These are phyloP conservation scores for Thymus mandschuricus DNA, from an alignment of 257 asterid genomes.

Conservation along the genomic window DNA sequence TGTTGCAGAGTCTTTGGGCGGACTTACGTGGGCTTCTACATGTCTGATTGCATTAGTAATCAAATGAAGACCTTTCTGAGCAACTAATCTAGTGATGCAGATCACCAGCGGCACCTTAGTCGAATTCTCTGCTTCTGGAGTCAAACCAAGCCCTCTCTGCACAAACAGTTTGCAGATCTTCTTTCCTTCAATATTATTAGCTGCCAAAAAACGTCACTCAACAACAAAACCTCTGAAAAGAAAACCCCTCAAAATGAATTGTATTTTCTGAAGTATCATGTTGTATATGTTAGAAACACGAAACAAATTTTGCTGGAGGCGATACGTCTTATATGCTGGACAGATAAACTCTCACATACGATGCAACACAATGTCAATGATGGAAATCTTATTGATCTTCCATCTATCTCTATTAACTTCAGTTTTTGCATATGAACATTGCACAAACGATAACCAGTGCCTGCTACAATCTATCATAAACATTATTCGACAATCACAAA, in stretches of 20 bases:
- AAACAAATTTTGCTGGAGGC: constrained; percentile 5
- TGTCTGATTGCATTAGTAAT: constrained; percentile 67
- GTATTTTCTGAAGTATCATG: constrained; percentile 1
- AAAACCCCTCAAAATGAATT: neutral
- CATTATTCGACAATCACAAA: neutral
- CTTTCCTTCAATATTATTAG: constrained; percentile 61
- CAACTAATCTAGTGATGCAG: constrained; percentile 85
- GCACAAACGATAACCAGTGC: constrained; percentile 5
- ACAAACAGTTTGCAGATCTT: constrained; percentile 75
- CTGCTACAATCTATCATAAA: neutral
- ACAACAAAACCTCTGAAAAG: constrained; percentile 1
- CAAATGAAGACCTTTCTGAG: constrained; percentile 94
- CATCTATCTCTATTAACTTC: neutral
- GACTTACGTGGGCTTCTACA: constrained; percentile 62
- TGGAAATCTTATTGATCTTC: neutral
- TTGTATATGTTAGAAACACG: neutral
- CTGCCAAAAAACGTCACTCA: constrained; percentile 42
- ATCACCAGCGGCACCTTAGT: constrained; percentile 66
- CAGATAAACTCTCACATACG: constrained; percentile 3
- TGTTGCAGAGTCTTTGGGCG: constrained; percentile 6
- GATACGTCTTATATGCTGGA: neutral
- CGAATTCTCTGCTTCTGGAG: constrained; percentile 40
- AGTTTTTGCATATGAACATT: neutral
- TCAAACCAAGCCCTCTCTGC: constrained; percentile 85
- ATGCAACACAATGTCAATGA: constrained; percentile 14